Evolutionary conservation across 2,329 filamentous ascomycete genomes (phyloP).

Genomic region (Pezizomycotina sp.): DNA sequence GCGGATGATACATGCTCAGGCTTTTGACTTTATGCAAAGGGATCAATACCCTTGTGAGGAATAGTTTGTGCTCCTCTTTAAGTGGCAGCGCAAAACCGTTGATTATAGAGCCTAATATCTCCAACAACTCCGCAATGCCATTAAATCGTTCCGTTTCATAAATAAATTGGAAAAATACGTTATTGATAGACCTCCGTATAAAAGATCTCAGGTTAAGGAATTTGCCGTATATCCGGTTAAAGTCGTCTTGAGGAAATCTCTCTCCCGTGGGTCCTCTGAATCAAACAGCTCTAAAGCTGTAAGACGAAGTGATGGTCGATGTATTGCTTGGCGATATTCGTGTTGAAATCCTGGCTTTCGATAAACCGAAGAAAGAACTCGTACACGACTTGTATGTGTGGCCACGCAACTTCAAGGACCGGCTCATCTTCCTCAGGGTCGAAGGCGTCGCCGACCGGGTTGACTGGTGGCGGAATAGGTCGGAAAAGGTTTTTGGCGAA

Average conservation of each 20-base stretch:
- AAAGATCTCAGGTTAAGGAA: constrained; percentile 95
- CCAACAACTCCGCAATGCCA: constrained; percentile 86
- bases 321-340: constrained; percentile 96
- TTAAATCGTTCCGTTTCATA: constrained; percentile 99
- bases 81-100: constrained; percentile 93
- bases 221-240: constrained; percentile 97
- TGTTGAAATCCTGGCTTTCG: constrained; percentile 99
- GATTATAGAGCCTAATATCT: constrained; percentile 96
- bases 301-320: constrained; percentile 97
- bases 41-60: constrained; percentile 80
- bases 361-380: constrained; percentile 99
- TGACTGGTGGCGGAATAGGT: constrained; percentile 90
- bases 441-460: constrained; percentile 93
- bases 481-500: constrained; percentile 97
- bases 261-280: constrained; percentile 88
- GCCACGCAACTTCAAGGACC: constrained; percentile 95
- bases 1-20: constrained; percentile 98
- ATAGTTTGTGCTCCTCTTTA: constrained; percentile 97
- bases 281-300: constrained; percentile 92
- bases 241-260: constrained; percentile 97
- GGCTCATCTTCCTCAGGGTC: constrained; percentile 98
- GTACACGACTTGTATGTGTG: constrained; percentile 97
- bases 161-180: constrained; percentile 98
- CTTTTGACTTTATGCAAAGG: constrained; percentile 97
- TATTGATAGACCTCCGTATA: constrained; percentile 96